phyloP scores from a whole-genome alignment of 192 early-diverging fungal genomes.

The Phycomyces blakesleeanus region DNA sequence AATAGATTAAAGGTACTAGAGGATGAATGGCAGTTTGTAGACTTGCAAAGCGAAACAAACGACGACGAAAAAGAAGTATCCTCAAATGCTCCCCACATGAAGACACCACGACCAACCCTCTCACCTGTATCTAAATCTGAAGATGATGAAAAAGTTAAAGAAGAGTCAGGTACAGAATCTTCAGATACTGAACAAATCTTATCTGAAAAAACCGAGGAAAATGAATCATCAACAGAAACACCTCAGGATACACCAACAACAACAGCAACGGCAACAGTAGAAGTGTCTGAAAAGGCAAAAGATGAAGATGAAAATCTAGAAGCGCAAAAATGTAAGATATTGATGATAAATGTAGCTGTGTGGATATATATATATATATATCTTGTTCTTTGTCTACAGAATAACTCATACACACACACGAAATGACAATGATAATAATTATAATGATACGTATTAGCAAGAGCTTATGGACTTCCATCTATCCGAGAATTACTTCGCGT shows the following conservation, averaged over 20 bases:
- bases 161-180: not conserved
- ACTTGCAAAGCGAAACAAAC: slow-evolving; percentile 10
- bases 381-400: too few relatives aligned
- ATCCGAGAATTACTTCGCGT: slow-evolving; percentile 89
- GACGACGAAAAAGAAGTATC: not conserved
- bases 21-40: slow-evolving; percentile 34
- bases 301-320: not conserved
- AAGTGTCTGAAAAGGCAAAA: not conserved
- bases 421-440: too few relatives aligned
- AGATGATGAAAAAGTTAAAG: not conserved
- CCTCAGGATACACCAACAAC: too few relatives aligned
- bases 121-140: slow-evolving; percentile 14
- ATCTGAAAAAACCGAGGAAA: not conserved
- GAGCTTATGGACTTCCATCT: slow-evolving; percentile 78
- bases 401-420: too few relatives aligned
- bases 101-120: slow-evolving; percentile 17
- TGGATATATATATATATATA: too few relatives aligned
- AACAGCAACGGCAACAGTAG: not conserved
- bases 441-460: slow-evolving; percentile 6
- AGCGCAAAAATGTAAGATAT: not conserved
- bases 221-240: not conserved
- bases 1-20: slow-evolving; percentile 37
- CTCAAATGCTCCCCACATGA: slow-evolving; percentile 23
- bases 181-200: not conserved
- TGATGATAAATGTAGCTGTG: too few relatives aligned